Percentiles rank a stretch among this genome's conserved stretches.
Evolutionary conservation across 176 grass and related monocot species (phyloP).

Genomic region (Oryza meridionalis): DNA sequence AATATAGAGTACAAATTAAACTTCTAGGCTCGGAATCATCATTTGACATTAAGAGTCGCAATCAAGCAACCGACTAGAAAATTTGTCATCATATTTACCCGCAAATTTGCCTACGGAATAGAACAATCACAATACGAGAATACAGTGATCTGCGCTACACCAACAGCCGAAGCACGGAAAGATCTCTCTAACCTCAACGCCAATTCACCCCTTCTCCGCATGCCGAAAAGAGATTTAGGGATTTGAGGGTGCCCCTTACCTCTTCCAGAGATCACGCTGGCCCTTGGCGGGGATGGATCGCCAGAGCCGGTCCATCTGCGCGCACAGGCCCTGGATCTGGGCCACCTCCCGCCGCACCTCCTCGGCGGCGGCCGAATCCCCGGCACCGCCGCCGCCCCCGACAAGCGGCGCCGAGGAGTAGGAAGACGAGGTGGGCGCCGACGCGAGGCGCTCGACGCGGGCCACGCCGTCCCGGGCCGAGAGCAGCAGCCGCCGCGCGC

Average conservation of each 20-base stretch:
- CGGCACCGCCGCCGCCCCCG: constrained; percentile 26
- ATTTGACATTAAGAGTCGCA: neutral
- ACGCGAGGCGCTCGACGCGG: constrained; percentile 72
- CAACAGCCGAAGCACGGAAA: neutral
- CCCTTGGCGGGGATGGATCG: constrained; percentile 75
- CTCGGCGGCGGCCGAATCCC: constrained; percentile 50
- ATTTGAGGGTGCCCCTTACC: constrained; percentile 47
- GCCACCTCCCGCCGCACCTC: constrained; percentile 64
- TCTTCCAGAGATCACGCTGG: constrained; percentile 98
- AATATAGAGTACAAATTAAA: neutral
- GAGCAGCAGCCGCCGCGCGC: constrained; percentile 68
- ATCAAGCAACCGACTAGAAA: constrained; percentile 18
- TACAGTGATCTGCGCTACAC: neutral
- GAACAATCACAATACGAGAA: neutral
- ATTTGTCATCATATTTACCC: neutral
- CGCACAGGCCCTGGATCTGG: constrained; percentile 91
- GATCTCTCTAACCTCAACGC: neutral
- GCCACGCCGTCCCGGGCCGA: constrained; percentile 67
- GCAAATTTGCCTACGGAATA: neutral
- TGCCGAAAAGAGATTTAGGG: neutral
- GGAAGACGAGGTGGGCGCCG: constrained; percentile 66
- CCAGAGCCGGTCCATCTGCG: constrained; percentile 97
- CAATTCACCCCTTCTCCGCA: neutral
- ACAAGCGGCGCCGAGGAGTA: constrained; percentile 50
- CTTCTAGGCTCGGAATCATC: neutral